phyloP scores from a whole-genome alignment of 768 basidiomycete genomes.

The Boletus pseudo-olivaceus region DNA sequence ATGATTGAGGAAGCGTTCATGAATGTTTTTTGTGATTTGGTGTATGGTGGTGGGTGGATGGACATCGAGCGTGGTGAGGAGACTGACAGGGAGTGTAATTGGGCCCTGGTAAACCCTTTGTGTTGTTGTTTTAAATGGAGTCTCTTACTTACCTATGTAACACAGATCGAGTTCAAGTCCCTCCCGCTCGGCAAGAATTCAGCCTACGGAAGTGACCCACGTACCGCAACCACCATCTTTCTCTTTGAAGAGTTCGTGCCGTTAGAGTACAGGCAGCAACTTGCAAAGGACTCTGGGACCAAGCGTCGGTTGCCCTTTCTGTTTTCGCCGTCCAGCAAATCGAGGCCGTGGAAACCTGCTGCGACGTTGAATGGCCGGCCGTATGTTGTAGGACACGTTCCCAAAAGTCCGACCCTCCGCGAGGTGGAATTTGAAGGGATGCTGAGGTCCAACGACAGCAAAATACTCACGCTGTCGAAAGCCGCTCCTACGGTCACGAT shows the following conservation, averaged over 20 bases:
- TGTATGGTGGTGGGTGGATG: conserved; percentile 85
- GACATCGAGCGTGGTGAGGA: conserved; percentile 71
- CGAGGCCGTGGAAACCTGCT: conserved; percentile 74
- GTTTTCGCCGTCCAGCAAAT: conserved; percentile 49
- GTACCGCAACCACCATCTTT: conserved; percentile 68
- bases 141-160: conserved; percentile 1
- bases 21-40: conserved; percentile 78
- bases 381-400: conserved; percentile 59
- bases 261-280: conserved; percentile 75
- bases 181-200: conserved; percentile 42
- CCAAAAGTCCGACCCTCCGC: conserved; percentile 49
- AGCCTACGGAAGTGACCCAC: conserved; percentile 49
- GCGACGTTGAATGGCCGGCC: conserved; percentile 77
- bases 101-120: conserved; percentile 71
- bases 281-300: conserved; percentile 50
- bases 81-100: conserved; percentile 80
- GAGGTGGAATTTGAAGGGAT: conserved; percentile 82
- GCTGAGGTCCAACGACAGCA: conserved; percentile 51
- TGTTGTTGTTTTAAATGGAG: not conserved
- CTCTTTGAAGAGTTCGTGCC: conserved; percentile 96
- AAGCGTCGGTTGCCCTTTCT: conserved; percentile 68
- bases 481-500: conserved; percentile 21
- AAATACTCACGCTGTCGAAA: conserved; percentile 35
- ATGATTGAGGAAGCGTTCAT: conserved; percentile 89
- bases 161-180: conserved; percentile 87